Conservation (phyloP, 176 grass and related monocot genomes). For the Hordeum marinum region DNA sequence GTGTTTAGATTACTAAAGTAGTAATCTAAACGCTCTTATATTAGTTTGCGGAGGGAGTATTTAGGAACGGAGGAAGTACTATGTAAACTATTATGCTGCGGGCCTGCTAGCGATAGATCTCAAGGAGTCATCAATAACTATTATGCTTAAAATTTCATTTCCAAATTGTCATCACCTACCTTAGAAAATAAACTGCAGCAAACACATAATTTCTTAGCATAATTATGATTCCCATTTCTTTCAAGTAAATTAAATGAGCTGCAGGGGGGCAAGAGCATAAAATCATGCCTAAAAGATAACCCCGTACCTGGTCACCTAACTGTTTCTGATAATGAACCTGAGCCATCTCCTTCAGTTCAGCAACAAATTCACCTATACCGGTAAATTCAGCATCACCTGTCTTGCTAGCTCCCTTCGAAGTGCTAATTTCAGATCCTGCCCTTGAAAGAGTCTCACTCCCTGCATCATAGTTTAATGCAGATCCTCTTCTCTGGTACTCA, state of each 20-base stretch:
- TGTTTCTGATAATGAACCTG: constrained; percentile 68
- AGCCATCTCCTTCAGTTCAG: constrained; percentile 89
- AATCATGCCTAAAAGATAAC: not conserved
- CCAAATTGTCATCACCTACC: not conserved
- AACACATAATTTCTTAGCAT: not conserved
- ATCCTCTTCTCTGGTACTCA: constrained; percentile 43
- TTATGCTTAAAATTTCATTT: not conserved
- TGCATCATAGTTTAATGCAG: constrained; percentile 38
- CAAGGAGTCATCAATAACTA: not conserved
- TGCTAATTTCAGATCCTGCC: constrained; percentile 56
- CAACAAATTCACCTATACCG: constrained; percentile 72
- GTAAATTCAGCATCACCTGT: constrained; percentile 53
- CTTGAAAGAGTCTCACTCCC: constrained; percentile 55
- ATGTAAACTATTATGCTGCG: not conserved
- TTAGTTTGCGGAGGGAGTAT: no score
- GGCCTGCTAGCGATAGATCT: not conserved
- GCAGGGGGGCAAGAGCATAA: not conserved
- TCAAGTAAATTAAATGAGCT: not conserved
- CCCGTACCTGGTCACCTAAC: constrained; percentile 42
- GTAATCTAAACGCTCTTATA: no score
- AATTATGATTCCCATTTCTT: not conserved
- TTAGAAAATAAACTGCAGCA: not conserved
- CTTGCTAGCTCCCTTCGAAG: constrained; percentile 31
- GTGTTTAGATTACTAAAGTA: no score
- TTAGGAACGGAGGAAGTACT: no score